These are phyloP conservation scores for Candida nitratophila DNA, from an alignment of 805 yeast genomes.

Conservation along the genomic window DNA sequence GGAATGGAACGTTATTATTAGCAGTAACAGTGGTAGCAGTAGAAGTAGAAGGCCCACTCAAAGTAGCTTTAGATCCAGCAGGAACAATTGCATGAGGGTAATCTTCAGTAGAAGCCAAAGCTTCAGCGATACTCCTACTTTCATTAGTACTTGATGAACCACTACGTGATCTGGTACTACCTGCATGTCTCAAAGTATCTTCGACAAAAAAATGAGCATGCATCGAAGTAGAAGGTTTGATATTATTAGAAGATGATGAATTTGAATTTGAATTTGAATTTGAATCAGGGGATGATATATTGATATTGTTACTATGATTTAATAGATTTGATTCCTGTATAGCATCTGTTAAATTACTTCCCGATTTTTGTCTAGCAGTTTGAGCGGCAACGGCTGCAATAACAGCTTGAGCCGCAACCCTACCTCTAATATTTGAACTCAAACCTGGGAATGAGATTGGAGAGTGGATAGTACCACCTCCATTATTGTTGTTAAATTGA, in stretches of 20 bases:
- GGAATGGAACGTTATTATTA: neutral
- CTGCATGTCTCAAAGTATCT: conserved; percentile 51
- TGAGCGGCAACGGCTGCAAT: conserved; percentile 34
- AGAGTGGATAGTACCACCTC: neutral
- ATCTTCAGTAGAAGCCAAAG: conserved; percentile 2
- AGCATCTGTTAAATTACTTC: conserved; percentile 20
- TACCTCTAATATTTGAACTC: conserved; percentile 23
- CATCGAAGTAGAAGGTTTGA: conserved; percentile 40
- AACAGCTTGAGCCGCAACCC: conserved; percentile 31
- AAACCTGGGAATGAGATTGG: conserved; percentile 5
- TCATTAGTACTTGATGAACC: conserved; percentile 25
- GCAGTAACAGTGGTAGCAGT: conserved; percentile 1
- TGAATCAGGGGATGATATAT: too few relatives aligned
- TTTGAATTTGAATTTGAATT: neutral
- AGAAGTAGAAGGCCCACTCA: neutral
- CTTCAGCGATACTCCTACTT: conserved; percentile 10
- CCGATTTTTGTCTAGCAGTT: conserved; percentile 23
- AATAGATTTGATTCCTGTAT: conserved; percentile 9
- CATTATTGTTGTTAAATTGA: neutral
- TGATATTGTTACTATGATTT: too few relatives aligned
- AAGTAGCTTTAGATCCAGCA: conserved; percentile 1
- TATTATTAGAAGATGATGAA: neutral
- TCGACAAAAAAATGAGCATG: conserved; percentile 77
- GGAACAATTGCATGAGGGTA: conserved; percentile 1
- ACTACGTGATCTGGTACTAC: conserved; percentile 27